Evolutionary conservation across 108 stramenopile genomes (phyloP), one percentile per base, ranked within the genome.

Genomic region (Mediolabrus comicus): DNA sequence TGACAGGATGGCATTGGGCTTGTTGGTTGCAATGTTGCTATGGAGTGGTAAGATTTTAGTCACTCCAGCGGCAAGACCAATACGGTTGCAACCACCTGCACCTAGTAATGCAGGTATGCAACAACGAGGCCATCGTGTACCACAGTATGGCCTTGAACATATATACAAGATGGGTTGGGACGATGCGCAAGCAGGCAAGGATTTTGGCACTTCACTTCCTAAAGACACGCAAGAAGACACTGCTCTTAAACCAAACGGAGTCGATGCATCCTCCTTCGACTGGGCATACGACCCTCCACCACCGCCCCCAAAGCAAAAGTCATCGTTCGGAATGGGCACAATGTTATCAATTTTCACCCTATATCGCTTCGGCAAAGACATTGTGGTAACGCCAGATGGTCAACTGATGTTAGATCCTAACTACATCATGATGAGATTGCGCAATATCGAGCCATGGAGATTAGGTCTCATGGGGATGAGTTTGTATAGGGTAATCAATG

Each of bases 121-220:
- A 9, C 27, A n/a, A 53, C 29, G 34, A 14, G 38, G 14, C 8
- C 72, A 56, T 28, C 22, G 27, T 29, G 1, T 34, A 34, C 62
- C 53, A 6, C 56, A 36, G 28, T 72, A 72, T 56, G 64, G 72
- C 46, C 22, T 74, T 6, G 75, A 81, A 54, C 63, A 66, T 22
- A 81, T 81, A 24, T 81, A 81, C 56, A 81, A 81, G 61, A 59
- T 81, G 24, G 80, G 80, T 19, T 81, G 62, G 52, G 80, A 81
- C 14, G 80, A 81, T 67, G 80, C 62, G 19, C 66, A 66, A 38
- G 46, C 53, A 26, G 80, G 75, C 3, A 76, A 62, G 17, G 75
- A 52, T n/a, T 81, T 77, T 62, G 75, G 80, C 35, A 32, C 75
- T 26, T 76, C 75, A 8, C 34, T 81, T 11, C 80, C 75, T 0